phyloP scores from a whole-genome alignment of 2,329 filamentous ascomycete genomes.

The Corynespora cassiicola region DNA sequence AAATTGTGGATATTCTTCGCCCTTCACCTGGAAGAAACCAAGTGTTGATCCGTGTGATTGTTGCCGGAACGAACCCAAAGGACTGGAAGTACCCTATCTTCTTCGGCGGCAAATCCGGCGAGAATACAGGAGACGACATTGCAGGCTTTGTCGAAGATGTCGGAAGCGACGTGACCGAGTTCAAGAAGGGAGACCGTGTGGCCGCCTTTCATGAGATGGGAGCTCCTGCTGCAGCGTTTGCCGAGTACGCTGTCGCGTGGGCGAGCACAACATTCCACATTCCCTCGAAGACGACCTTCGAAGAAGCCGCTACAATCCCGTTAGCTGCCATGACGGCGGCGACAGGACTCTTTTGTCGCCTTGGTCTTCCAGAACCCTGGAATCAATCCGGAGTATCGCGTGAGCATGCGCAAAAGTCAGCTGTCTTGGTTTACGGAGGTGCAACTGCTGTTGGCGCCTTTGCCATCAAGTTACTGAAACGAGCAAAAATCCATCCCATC shows the following conservation, averaged over 20 bases:
- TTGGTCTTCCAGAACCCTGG: constrained; percentile 49
- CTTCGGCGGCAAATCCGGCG: constrained; percentile 10
- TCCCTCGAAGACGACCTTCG: constrained; percentile 54
- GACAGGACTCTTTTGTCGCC: constrained; percentile 40
- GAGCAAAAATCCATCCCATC: constrained; percentile 45
- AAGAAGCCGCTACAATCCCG: constrained; percentile 53
- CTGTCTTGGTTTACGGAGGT: constrained; percentile 43
- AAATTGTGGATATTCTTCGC: constrained; percentile 38
- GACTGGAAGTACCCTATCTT: too few relatives aligned
- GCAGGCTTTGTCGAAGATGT: constrained; percentile 60
- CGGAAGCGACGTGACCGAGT: constrained; percentile 61
- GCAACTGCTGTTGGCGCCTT: constrained; percentile 44
- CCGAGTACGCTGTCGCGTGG: constrained; percentile 64
- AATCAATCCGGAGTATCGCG: constrained; percentile 7
- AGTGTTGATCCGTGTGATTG: constrained; percentile 40
- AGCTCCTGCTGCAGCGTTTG: constrained; percentile 59
- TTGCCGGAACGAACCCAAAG: constrained; percentile 48
- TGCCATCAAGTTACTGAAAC: constrained; percentile 41
- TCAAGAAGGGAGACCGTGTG: constrained; percentile 62
- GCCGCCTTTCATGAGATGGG: constrained; percentile 61
- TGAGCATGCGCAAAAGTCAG: too few relatives aligned
- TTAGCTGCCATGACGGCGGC: constrained; percentile 52
- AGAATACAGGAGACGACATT: constrained; percentile 60
- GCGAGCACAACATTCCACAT: constrained; percentile 63
- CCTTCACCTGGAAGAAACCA: constrained; percentile 27